Base-by-base conservation (phyloP, 805 yeast species). In the Kuraishia borneana region DNA sequence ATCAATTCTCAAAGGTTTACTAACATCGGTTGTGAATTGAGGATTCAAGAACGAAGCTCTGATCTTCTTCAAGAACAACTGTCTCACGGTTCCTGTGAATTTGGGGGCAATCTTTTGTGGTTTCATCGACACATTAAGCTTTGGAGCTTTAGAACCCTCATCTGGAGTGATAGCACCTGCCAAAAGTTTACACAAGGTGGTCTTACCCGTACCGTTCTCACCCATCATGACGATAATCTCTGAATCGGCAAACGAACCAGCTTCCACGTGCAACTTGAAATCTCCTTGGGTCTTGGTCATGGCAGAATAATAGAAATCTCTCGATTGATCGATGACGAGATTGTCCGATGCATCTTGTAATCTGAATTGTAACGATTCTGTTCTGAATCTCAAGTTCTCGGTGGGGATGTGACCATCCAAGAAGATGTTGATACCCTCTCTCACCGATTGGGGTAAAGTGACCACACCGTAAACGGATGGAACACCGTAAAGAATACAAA, bases 191-290 rank as follows among this genome's bases (percentile, higher is more conserved):
- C 96, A 89, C 68, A 92, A 79, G 12, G 99, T 92, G 28, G 99
- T 92, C 67, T 92, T 92, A 68, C 99, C 99, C 14, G 98, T 92
- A 67, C 99, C 99, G 60, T 92, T 92, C 65, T 92, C 98, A 57
- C 99, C 99, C 95, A 92, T 89, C 96, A 92, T 84, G 38, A 92
- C 98, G 51, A 92, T 71, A 49, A 92, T 92, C 67, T 92, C 98
- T 29, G 96, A 83, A 59, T 92, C 94, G 37, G 94, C 79, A 63
- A 89, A 92, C 39, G 81, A 88, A 63, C 99, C 99, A 30, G 73
- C 53, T 52, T 83, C 81, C 40, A 92, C 80, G 38, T 61, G 66
- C 56, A 92, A 70, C 53, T 74, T 76, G 82, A 92, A 92, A 60
- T 88, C 96, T 54, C 98, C 98, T 68, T 88, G 89, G 30, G 96